phyloP scores from a whole-genome alignment of 208 protist species.

The Trypanosoma conorhini region DNA sequence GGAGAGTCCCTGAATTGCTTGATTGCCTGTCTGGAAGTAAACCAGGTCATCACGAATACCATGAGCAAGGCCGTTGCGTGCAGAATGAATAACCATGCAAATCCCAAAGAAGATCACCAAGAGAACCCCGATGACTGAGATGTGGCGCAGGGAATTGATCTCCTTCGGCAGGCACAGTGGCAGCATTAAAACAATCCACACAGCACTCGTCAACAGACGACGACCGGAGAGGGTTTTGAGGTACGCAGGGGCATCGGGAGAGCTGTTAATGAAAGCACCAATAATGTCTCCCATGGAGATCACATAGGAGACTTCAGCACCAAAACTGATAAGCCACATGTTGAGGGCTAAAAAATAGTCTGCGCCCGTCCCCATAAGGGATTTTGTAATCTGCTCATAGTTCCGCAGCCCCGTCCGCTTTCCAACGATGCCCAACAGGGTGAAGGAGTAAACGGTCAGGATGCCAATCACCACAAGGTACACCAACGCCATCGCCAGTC shows the following conservation, averaged over 20 bases:
- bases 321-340: slow-evolving; percentile 59
- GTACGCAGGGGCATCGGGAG: slow-evolving; percentile 32
- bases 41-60: slow-evolving; percentile 37
- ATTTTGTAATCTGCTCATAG: slow-evolving; percentile 55
- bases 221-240: slow-evolving; percentile 25
- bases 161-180: slow-evolving; percentile 57
- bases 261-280: neutral
- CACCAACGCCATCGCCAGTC: slow-evolving; percentile 59
- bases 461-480: slow-evolving; percentile 57
- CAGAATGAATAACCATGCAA: slow-evolving; percentile 29
- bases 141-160: slow-evolving; percentile 67
- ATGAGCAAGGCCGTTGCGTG: slow-evolving; percentile 9
- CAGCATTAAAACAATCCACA: slow-evolving; percentile 60
- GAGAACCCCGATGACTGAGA: slow-evolving; percentile 44
- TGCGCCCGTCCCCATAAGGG: slow-evolving; percentile 39
- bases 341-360: slow-evolving; percentile 58
- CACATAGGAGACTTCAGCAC: slow-evolving; percentile 57
- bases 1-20: slow-evolving; percentile 36
- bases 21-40: slow-evolving; percentile 43
- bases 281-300: slow-evolving; percentile 55
- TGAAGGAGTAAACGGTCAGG: slow-evolving; percentile 61
- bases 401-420: slow-evolving; percentile 45
- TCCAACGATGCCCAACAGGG: slow-evolving; percentile 36
- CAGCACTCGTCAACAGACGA: slow-evolving; percentile 33
- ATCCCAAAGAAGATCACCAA: slow-evolving; percentile 55